phyloP scores from a whole-genome alignment of 768 basidiomycete genomes.

The Tylopilus balloui region DNA sequence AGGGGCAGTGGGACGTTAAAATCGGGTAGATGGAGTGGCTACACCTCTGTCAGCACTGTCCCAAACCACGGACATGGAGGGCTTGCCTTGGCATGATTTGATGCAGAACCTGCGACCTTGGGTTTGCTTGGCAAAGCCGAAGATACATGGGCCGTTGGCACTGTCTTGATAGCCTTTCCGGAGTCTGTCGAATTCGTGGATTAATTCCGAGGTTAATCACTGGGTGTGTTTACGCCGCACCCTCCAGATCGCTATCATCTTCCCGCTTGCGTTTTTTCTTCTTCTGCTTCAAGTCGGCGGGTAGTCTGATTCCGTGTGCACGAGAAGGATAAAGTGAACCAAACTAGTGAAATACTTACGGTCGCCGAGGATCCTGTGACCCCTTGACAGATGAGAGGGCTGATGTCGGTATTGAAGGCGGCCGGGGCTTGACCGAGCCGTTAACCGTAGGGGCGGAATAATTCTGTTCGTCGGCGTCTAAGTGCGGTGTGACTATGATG shows the following conservation, averaged over 20 bases:
- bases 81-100: constrained; percentile 50
- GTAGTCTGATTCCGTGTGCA: constrained; percentile 17
- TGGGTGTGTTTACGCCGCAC: constrained; percentile 36
- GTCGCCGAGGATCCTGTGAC: constrained; percentile 60
- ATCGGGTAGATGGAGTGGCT: constrained; percentile 47
- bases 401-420: constrained; percentile 43
- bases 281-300: constrained; percentile 65
- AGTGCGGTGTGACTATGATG: constrained; percentile 43
- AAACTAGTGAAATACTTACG: constrained; percentile 35
- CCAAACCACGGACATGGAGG: background rate
- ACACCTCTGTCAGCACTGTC: constrained; percentile 11
- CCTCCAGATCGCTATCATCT: constrained; percentile 67
- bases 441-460: constrained; percentile 27
- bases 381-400: constrained; percentile 48
- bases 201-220: constrained; percentile 4
- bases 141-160: constrained; percentile 45
- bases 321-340: constrained; percentile 16
- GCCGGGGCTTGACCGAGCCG: constrained; percentile 43
- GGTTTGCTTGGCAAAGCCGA: constrained; percentile 47
- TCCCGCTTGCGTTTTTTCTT: constrained; percentile 86
- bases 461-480: constrained; percentile 48
- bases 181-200: constrained; percentile 36
- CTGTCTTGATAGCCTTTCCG: constrained; percentile 52
- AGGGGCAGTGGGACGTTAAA: constrained; percentile 51
- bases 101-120: constrained; percentile 45